phyloP scores from a whole-genome alignment of 139 green algal species.

The Chlamydomonas applanata region DNA sequence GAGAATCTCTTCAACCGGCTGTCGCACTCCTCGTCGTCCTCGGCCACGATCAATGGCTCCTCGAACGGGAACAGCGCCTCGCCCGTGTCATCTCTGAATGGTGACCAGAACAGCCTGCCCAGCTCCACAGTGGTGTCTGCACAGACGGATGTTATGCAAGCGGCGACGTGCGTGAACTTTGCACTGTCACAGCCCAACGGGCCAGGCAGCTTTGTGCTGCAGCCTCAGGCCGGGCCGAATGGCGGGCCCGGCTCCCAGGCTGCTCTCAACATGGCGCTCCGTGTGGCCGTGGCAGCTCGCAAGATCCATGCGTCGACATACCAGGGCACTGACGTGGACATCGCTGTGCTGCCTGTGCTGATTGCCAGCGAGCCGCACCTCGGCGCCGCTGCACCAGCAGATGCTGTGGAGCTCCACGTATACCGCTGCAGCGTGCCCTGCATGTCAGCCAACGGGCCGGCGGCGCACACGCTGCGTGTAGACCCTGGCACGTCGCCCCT shows the following conservation, averaged over 20 bases:
- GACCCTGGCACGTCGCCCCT: slow-evolving; percentile 22
- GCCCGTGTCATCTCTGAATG: neutral
- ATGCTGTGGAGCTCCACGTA: slow-evolving; percentile 22
- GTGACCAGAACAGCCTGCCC: neutral
- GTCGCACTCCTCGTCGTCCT: neutral
- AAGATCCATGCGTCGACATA: slow-evolving; percentile 18
- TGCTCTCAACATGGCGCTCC: slow-evolving; percentile 18
- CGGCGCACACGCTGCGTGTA: slow-evolving; percentile 13
- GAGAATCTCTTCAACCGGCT: neutral
- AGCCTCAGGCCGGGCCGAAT: slow-evolving; percentile 17
- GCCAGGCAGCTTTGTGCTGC: slow-evolving; percentile 26
- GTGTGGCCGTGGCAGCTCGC: slow-evolving; percentile 23
- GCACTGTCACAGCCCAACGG: slow-evolving; percentile 22
- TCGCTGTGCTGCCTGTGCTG: slow-evolving; percentile 25
- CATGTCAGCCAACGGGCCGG: neutral
- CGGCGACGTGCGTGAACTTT: slow-evolving; percentile 31
- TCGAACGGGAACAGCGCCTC: neutral
- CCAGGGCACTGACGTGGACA: slow-evolving; percentile 7
- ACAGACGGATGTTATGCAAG: slow-evolving; percentile 25
- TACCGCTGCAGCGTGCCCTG: slow-evolving; percentile 23
- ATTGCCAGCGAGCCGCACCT: slow-evolving; percentile 5
- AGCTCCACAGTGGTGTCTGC: neutral
- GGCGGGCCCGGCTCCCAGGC: neutral
- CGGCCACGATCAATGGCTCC: neutral
- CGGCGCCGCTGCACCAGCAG: neutral